These are phyloP conservation scores for Xylaria grammica DNA, from an alignment of 495 filamentous ascomycete genomes.

Conservation along the genomic window DNA sequence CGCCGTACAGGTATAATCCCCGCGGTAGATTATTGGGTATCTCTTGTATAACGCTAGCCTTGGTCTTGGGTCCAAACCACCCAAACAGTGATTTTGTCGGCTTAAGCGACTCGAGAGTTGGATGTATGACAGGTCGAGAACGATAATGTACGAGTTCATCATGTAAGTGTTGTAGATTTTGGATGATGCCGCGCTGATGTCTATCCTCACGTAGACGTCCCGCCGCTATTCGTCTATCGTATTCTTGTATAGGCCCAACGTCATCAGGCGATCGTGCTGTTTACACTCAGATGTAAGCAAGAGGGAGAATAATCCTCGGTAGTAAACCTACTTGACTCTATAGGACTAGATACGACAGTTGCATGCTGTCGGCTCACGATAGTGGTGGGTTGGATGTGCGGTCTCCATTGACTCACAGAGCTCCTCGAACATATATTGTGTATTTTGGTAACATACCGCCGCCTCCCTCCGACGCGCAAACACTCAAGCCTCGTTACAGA, in stretches of 20 bases:
- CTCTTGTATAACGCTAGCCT: conserved; percentile 39
- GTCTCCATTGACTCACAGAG: conserved; percentile 10
- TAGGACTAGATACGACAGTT: conserved; percentile 6
- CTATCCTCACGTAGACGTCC: conserved; percentile 82
- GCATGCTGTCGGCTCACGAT: conserved; percentile 13
- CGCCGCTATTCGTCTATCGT: conserved; percentile 75
- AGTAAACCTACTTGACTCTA: conserved; percentile 19
- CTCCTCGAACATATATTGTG: background rate
- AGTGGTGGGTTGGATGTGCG: background rate
- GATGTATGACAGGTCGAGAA: conserved; percentile 74
- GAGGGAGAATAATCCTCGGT: background rate
- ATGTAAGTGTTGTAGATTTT: conserved; percentile 86
- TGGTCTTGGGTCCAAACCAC: conserved; percentile 63
- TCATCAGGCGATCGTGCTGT: conserved; percentile 27
- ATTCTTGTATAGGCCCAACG: conserved; percentile 81
- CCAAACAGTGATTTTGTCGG: conserved; percentile 71
- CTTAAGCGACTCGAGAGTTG: conserved; percentile 73
- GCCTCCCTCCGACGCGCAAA: conserved; percentile 19
- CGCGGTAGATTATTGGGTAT: conserved; percentile 79
- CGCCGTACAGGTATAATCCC: conserved; percentile 93
- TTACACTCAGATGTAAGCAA: conserved; percentile 12
- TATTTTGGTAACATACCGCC: conserved; percentile 16
- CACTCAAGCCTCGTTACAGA: background rate
- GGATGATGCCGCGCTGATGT: conserved; percentile 89
- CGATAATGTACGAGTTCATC: conserved; percentile 78